Conservation (phyloP, 2,329 filamentous ascomycete genomes). For the Capronia americana region DNA sequence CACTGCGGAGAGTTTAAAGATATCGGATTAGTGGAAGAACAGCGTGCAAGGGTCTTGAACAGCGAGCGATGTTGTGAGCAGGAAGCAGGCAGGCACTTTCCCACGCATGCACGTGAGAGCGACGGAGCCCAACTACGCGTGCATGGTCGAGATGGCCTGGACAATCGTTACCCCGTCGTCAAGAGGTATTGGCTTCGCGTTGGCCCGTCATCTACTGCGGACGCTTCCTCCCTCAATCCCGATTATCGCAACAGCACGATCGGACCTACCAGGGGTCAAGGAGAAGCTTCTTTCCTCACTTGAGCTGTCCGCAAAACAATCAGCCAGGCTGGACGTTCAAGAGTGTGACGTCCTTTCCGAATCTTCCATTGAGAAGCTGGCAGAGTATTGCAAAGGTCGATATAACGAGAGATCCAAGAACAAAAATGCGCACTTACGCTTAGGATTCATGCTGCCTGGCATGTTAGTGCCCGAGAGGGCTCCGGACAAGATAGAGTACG, state of each 20-base stretch:
- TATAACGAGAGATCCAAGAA: constrained; percentile 53
- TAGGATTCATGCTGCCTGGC: constrained; percentile 73
- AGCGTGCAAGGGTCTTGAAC: neutral
- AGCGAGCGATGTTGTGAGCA: neutral
- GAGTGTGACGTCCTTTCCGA: constrained; percentile 54
- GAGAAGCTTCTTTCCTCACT: constrained; percentile 56
- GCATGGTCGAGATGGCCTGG: constrained; percentile 38
- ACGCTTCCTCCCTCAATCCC: constrained; percentile 60
- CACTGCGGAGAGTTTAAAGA: neutral
- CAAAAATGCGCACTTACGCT: constrained; percentile 62
- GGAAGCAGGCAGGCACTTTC: neutral
- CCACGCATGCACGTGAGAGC: neutral
- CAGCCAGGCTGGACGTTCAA: constrained; percentile 50
- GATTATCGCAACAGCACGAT: constrained; percentile 65
- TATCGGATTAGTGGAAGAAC: neutral
- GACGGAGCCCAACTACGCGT: neutral
- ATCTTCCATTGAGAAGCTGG: constrained; percentile 62
- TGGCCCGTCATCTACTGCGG: constrained; percentile 64
- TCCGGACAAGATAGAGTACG: constrained; percentile 67
- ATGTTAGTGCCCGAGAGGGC: constrained; percentile 76
- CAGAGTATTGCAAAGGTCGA: constrained; percentile 59
- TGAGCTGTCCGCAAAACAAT: constrained; percentile 24
- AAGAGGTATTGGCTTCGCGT: constrained; percentile 67
- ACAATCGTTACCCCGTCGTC: constrained; percentile 62
- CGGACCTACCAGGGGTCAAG: constrained; percentile 49